Evolutionary conservation across 495 filamentous ascomycete genomes (phyloP), one percentile per base, ranked within the genome.

Genomic region (Neurospora discreta): DNA sequence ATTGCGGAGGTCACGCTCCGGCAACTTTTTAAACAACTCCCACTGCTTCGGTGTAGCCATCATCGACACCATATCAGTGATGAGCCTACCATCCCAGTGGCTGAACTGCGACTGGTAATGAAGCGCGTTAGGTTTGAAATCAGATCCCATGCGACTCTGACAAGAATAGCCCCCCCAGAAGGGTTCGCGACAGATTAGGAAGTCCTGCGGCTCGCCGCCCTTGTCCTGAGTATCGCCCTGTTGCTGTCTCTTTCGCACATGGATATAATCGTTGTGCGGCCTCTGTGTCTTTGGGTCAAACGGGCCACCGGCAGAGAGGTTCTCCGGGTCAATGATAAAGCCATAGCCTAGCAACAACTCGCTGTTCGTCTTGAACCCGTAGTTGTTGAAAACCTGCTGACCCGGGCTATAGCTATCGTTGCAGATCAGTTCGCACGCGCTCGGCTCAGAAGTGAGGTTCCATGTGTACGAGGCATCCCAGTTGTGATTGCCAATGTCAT

Each of bases 341-440:
- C 85, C 85, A 73, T 88, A 88, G 0, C 79, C 84, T 20, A 87
- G 76, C 39, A 88, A 82, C 52, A 88, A 74, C 78, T 87, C 86
- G 72, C 77, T 83, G 71, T 86, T 86, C 3, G 83, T 85, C 75
- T 87, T 88, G 73, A 78, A 75, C 39, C 85, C 85, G 74, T 88
- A 88, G 75, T 84, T 86, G 75, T 88, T 88, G 78, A 78, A 88
- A 23, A 88, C 80, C 70, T 84, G 82, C 10, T 75, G 65, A 20
- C 80, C 81, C 0, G 79, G 76, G 10, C 33, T n/a, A 68, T 80
- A 81, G 15, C 20, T n/a, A 65, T 80, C 74, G 39, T 46, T 40
- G 68, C 77, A 77, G 44, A 77, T 60, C 33, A 82, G 73, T 69
- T 78, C 80, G 70, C 82, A 81, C 6, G 73, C 69, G 7, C 69